Percentiles rank a stretch among this genome's conserved stretches.
Conservation (phyloP, 2,329 filamentous ascomycete species). For the Microsporum audouinii region DNA sequence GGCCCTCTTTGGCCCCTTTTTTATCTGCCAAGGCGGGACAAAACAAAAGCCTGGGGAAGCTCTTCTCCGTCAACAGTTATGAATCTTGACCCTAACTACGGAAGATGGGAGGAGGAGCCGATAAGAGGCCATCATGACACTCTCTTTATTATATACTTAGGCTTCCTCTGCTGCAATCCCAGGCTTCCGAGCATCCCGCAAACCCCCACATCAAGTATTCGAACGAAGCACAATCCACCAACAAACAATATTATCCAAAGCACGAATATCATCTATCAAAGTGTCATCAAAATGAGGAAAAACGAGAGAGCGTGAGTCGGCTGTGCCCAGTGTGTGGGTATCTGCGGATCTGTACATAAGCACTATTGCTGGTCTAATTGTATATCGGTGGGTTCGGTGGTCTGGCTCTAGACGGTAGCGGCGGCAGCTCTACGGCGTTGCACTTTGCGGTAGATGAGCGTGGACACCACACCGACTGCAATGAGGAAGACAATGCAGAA, state of each 20-base stretch:
- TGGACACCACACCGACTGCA: constrained; percentile 37
- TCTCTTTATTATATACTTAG: background rate
- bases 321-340: background rate
- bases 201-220: background rate
- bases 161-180: background rate
- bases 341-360: background rate
- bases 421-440: constrained; percentile 15
- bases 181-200: background rate
- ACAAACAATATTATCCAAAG: background rate
- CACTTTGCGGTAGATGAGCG: constrained; percentile 40
- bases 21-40: background rate
- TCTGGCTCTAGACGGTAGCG: background rate
- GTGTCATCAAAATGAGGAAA: background rate
- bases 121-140: background rate
- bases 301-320: background rate
- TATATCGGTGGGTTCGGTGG: background rate
- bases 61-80: background rate
- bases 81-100: background rate
- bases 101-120: background rate
- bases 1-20: background rate
- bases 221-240: background rate
- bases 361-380: background rate
- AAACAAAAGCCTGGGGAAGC: background rate
- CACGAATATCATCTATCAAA: background rate
- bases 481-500: constrained; percentile 51